Base-by-base conservation (phyloP, 1,139 yeast genomes). In the Nakaseomyces uthaithaninus region DNA sequence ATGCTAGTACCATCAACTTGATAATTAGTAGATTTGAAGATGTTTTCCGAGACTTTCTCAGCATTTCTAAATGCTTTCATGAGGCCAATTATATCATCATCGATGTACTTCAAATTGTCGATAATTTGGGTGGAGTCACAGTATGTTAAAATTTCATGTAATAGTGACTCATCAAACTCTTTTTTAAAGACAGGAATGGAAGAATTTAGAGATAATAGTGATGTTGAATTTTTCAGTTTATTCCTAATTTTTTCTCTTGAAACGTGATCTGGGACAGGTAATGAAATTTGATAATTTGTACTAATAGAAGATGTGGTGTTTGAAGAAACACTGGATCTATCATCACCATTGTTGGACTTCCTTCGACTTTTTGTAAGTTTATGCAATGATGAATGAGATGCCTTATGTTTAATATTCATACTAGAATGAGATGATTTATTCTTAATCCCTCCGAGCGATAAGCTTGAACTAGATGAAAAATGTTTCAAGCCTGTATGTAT, bases 231-330 rank as follows among this genome's bases (percentile, higher is more conserved):
- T 45, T 68, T 66, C 38, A 77, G 59, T 50, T 73, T 76, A 45
- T 67, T 67, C 47, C 70, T 67, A 38, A 76, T 62, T 48, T 74
- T 75, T 47, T 71, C 76, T 36, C 77, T 65, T 10, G 80, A 72
- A 11, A 68, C 68, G 27, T 70, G 72, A 42, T 71, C 74, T 6
- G 79, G 77, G 2, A 71, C 66, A 0, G 82, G 83, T 43, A 74
- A 56, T 3, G 82, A 75, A n/a, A 77, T 77, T 57, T 50, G 52
- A 20, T 31, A 31, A 25, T 31, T 31, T 20, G 35, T 20, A 20
- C 15, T 31, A 2, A 51, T 50, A 12, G 46, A 51, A 16, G 37
- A 33, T 3, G 34, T 16, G 10, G 41, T 30, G 22, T 25, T 33
- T 6, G 37, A 33, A 11, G 50, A 49, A 12, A 47, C 42, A 18